A percentile compares a stretch with the other conserved stretches of the same genome.
Evolutionary conservation across 805 yeast genomes (phyloP).

Genomic region (Starmerella powellii): DNA sequence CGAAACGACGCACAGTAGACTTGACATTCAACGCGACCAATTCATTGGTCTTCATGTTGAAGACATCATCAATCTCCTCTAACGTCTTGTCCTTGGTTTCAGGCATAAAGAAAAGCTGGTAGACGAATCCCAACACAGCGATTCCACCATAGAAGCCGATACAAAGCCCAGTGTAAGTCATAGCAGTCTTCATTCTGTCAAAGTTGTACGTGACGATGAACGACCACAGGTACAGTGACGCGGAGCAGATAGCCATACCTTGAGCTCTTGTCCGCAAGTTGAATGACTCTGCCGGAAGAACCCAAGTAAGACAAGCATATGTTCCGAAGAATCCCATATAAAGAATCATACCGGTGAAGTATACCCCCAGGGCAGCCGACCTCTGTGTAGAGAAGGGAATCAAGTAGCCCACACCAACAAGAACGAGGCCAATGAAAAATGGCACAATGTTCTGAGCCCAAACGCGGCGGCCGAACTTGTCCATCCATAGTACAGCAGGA

Average conservation of each 20-base stretch:
- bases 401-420: constrained; percentile 48
- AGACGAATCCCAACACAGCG: constrained; percentile 40
- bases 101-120: constrained; percentile 43
- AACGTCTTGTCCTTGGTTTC: constrained; percentile 61
- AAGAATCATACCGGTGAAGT: constrained; percentile 48
- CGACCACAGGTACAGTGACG: constrained; percentile 47
- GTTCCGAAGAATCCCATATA: constrained; percentile 58
- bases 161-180: constrained; percentile 51
- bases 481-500: constrained; percentile 45
- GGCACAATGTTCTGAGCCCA: constrained; percentile 51
- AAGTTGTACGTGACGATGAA: constrained; percentile 56
- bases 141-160: constrained; percentile 59
- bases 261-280: constrained; percentile 47
- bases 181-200: constrained; percentile 41
- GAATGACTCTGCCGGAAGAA: constrained; percentile 52
- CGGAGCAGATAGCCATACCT: constrained; percentile 50
- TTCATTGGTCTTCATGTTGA: constrained; percentile 37
- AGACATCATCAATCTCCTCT: constrained; percentile 59
- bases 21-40: constrained; percentile 23
- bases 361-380: constrained; percentile 45
- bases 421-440: constrained; percentile 47
- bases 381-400: constrained; percentile 32
- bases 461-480: constrained; percentile 35
- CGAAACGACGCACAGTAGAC: constrained; percentile 3
- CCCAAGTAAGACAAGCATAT: constrained; percentile 58